Base-by-base conservation (phyloP, 306 rosid genomes). In the Gastrolobium bilobum region DNA sequence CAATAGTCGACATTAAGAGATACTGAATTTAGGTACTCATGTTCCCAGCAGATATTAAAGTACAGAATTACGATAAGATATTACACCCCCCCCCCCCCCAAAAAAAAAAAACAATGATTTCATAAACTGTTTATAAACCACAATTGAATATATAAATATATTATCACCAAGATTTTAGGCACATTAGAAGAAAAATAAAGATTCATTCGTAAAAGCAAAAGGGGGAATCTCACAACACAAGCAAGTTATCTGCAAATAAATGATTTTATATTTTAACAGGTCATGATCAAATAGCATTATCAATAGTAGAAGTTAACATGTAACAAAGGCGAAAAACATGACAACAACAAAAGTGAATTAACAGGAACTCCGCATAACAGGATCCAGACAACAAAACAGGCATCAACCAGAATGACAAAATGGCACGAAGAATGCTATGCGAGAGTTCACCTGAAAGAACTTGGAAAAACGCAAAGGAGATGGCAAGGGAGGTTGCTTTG, bases 381-480 rank as follows among this genome's bases (percentile, higher is more conserved):
- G 62, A 70, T 70, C 34, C 46, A 6, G 38, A 50, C 72, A 71
- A 37, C 76, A 35, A 72, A 54, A 42, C 14, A 58, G 31, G 42
- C 35, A 42, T 59, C 33, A 31, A 76, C 43, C 57, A 68, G 62
- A 81, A 83, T 34, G 29, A 26, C 47, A 71, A 64, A 53, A 10
- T 14, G 33, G 13, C 68, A 52, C 3, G 3, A 59, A 56, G 46
- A 61, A 76, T 51, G 29, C 51, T 9, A 35, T 2, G 15, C 26
- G 6, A 46, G 66, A 62, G 20, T 26, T 81, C 77, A 94, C 98
- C 96, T 94, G 97, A 73, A 87, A 91, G 79, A 94, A 94, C 75
- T 94, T 94, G 73, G 98, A 93, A 85, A 87, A 89, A 35, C 98
- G 91, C 90, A 94, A 66, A 14, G 97, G 98, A 46, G 98, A 94